Conservation (phyloP, 164 flowering plant genomes). For the Dillenia turbinata region DNA sequence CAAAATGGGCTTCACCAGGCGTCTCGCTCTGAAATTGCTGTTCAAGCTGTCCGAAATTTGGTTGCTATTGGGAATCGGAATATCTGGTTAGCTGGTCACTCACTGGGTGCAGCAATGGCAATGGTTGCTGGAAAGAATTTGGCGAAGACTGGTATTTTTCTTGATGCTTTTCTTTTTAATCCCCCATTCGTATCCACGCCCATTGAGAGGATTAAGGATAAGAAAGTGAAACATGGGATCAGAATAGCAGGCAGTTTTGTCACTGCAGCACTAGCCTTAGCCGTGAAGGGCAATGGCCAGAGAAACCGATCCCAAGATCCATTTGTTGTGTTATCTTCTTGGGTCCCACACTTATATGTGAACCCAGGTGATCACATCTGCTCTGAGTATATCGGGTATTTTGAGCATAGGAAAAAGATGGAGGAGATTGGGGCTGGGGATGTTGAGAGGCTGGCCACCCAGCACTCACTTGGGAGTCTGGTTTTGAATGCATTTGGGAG, state of each 20-base stretch:
- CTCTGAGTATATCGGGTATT: constrained; percentile 70
- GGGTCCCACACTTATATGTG: constrained; percentile 65
- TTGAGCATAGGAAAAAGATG: constrained; percentile 67
- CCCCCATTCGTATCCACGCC: constrained; percentile 84
- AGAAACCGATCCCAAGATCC: constrained; percentile 26
- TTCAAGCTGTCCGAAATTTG: constrained; percentile 56
- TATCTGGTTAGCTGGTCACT: constrained; percentile 89
- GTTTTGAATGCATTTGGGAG: constrained; percentile 48
- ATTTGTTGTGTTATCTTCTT: constrained; percentile 40
- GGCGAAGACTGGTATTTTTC: constrained; percentile 56
- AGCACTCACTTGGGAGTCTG: constrained; percentile 46
- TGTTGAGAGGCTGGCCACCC: constrained; percentile 57
- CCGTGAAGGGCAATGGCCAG: constrained; percentile 24
- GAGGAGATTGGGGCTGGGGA: constrained; percentile 58
- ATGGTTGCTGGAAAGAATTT: constrained; percentile 79
- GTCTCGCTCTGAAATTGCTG: constrained; percentile 59
- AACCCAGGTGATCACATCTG: constrained; percentile 60
- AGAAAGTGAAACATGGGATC: constrained; percentile 57
- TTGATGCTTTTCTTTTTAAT: constrained; percentile 76
- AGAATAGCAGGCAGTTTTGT: constrained; percentile 59
- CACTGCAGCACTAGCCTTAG: constrained; percentile 66
- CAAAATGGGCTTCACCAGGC: constrained; percentile 61
- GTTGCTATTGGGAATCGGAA: constrained; percentile 44
- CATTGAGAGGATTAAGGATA: constrained; percentile 58
- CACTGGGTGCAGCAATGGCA: constrained; percentile 85